These are phyloP conservation scores for Epichloe coenophiala DNA, from an alignment of 2,329 filamentous ascomycete genomes.

Conservation along the genomic window DNA sequence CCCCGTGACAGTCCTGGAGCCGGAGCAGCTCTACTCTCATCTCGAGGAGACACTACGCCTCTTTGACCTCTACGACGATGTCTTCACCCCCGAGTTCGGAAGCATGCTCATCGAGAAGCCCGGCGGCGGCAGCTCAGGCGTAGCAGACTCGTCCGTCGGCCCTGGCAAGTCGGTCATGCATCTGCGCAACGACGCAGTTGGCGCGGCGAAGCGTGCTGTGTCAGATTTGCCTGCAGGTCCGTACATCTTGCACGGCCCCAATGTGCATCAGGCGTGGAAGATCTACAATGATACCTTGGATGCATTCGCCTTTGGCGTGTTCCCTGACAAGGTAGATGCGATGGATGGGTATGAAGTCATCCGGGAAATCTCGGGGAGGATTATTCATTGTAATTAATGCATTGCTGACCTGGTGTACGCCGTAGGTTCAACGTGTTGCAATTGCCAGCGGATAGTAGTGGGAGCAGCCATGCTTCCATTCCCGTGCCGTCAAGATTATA, in stretches of 20 bases:
- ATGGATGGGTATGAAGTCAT: not conserved
- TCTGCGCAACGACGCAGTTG: constrained; percentile 10
- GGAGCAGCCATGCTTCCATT: constrained; percentile 13
- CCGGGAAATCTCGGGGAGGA: not conserved
- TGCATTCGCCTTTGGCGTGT: constrained; percentile 24
- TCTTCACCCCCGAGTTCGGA: constrained; percentile 25
- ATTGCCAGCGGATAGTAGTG: not conserved
- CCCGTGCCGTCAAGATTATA: constrained; percentile 27
- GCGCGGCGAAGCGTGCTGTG: constrained; percentile 6
- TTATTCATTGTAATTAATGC: not conserved
- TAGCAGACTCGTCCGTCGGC: not conserved
- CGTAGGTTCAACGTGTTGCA: constrained; percentile 3
- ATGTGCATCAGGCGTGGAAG: constrained; percentile 27
- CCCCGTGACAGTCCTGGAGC: constrained; percentile 26
- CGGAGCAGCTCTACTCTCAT: constrained; percentile 23
- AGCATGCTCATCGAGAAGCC: constrained; percentile 26
- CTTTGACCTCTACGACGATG: constrained; percentile 23
- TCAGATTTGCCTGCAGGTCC: constrained; percentile 23
- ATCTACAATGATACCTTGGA: constrained; percentile 24
- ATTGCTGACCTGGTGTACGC: not conserved
- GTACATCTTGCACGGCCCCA: constrained; percentile 27
- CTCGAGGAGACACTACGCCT: constrained; percentile 20
- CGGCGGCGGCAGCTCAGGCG: constrained; percentile 9
- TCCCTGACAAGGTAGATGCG: constrained; percentile 17
- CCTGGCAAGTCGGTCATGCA: constrained; percentile 1